Percentiles rank a stretch among this genome's conserved stretches.
These are phyloP conservation scores for Leccinum pachyderme DNA, from an alignment of 1,284 basidiomycete species.

Conservation along the genomic window DNA sequence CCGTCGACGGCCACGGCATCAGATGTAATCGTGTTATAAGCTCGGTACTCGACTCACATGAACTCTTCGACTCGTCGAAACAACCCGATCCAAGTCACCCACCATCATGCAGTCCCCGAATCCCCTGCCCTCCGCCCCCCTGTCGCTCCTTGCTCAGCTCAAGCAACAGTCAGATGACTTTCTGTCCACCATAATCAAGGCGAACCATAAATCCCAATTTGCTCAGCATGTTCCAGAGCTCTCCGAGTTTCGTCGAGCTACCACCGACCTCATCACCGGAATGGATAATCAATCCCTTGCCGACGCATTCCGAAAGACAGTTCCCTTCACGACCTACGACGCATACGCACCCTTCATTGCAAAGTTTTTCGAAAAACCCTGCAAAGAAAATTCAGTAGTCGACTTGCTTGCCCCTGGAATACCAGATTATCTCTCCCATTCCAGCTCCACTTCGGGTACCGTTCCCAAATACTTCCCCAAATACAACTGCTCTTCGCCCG, in stretches of 20 bases:
- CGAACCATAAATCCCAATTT: constrained; percentile 8
- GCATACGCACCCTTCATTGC: constrained; percentile 4
- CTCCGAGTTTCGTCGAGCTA: no score
- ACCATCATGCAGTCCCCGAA: constrained; percentile 4
- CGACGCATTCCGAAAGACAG: no score
- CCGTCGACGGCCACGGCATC: no score
- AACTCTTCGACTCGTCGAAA: no score
- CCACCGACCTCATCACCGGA: no score
- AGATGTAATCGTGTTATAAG: no score
- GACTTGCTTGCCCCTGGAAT: constrained; percentile 22
- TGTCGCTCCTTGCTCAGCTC: not conserved
- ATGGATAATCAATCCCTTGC: no score
- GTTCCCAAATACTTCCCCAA: not conserved
- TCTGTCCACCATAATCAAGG: not conserved
- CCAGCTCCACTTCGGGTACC: not conserved
- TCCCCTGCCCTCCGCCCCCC: constrained; percentile 1
- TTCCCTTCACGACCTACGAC: no score
- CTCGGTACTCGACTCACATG: no score
- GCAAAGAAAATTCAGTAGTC: not conserved
- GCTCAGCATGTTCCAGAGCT: no score
- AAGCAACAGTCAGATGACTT: not conserved
- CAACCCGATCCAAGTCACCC: no score
- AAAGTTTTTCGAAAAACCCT: not conserved
- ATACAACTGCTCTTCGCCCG: not conserved
- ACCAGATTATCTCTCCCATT: constrained; percentile 9